Evolutionary conservation across 148 eudicot species (phyloP).

Genomic region (Rhododendron molle): DNA sequence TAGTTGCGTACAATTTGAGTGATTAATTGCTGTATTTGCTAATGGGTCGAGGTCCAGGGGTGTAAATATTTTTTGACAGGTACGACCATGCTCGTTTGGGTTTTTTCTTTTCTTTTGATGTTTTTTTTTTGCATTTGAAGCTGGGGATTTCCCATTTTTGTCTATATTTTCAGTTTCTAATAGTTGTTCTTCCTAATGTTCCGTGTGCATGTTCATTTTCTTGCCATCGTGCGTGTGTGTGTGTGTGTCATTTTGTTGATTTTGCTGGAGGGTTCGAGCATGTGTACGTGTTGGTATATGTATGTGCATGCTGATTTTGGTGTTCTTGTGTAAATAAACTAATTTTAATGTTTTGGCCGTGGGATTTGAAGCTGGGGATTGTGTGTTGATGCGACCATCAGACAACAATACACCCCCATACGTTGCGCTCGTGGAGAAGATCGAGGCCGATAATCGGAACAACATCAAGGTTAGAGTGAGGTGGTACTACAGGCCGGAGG

Average conservation of each 20-base stretch:
- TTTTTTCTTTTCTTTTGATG: not conserved
- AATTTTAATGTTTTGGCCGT: not conserved
- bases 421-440: conserved; percentile 38
- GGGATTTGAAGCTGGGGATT: conserved; percentile 34
- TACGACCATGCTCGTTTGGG: not conserved
- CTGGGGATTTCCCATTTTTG: conserved; percentile 26
- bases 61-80: not conserved
- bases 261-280: not conserved
- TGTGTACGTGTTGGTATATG: conserved; percentile 31
- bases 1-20: not conserved
- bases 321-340: not conserved
- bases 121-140: conserved; percentile 3
- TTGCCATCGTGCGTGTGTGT: not conserved
- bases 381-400: conserved; percentile 32
- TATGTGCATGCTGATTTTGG: conserved; percentile 7
- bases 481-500: conserved; percentile 45
- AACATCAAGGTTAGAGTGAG: conserved; percentile 28
- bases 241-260: not conserved
- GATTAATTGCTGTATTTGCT: not conserved
- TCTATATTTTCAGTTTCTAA: not conserved
- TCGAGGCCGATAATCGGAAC: conserved; percentile 35
- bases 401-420: conserved; percentile 28
- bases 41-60: not conserved
- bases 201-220: not conserved
- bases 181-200: not conserved